Percentiles rank a stretch among this genome's conserved stretches.
These are phyloP conservation scores for Tubosaeta sp. DNA, from an alignment of 768 basidiomycete genomes.

Conservation along the genomic window DNA sequence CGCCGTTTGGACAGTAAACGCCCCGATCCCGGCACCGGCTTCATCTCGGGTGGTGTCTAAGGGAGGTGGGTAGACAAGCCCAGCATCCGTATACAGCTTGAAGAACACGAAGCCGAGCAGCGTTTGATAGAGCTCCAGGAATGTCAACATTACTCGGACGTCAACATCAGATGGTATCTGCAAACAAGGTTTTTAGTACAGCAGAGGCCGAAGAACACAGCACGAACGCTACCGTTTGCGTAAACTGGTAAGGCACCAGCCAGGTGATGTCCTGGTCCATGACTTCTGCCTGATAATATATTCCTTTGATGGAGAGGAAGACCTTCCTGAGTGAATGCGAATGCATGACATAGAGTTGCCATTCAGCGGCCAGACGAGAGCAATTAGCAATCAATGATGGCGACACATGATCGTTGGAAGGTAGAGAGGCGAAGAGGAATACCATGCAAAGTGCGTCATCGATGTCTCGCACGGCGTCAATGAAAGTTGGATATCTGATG, in stretches of 20 bases:
- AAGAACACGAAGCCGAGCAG: slow-evolving; percentile 93
- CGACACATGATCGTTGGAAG: slow-evolving; percentile 79
- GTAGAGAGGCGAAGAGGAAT: slow-evolving; percentile 87
- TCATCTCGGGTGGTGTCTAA: slow-evolving; percentile 82
- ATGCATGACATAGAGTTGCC: slow-evolving; percentile 95
- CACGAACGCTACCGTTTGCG: slow-evolving; percentile 67
- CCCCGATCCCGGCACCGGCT: slow-evolving; percentile 80
- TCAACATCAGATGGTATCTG: slow-evolving; percentile 95
- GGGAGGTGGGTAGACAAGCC: slow-evolving; percentile 93
- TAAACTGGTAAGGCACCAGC: slow-evolving; percentile 97
- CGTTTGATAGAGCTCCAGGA: slow-evolving; percentile 97
- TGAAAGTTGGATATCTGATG: slow-evolving; percentile 90
- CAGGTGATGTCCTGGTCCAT: slow-evolving; percentile 92
- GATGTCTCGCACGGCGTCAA: slow-evolving; percentile 92
- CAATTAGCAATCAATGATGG: slow-evolving; percentile 87
- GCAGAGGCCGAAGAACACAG: slow-evolving; percentile 1
- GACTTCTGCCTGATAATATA: slow-evolving; percentile 96
- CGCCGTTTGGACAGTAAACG: slow-evolving; percentile 69
- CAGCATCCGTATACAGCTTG: slow-evolving; percentile 95
- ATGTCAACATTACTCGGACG: slow-evolving; percentile 96
- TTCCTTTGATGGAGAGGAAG: slow-evolving; percentile 95
- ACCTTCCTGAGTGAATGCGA: slow-evolving; percentile 79
- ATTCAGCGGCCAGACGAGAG: slow-evolving; percentile 84
- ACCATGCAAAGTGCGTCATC: slow-evolving; percentile 97
- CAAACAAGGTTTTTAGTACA: slow-evolving; percentile 8